Percentiles rank a stretch among this genome's conserved stretches.
These are phyloP conservation scores for Wickerhamomyces chambardii DNA, from an alignment of 805 yeast genomes.

Conservation along the genomic window DNA sequence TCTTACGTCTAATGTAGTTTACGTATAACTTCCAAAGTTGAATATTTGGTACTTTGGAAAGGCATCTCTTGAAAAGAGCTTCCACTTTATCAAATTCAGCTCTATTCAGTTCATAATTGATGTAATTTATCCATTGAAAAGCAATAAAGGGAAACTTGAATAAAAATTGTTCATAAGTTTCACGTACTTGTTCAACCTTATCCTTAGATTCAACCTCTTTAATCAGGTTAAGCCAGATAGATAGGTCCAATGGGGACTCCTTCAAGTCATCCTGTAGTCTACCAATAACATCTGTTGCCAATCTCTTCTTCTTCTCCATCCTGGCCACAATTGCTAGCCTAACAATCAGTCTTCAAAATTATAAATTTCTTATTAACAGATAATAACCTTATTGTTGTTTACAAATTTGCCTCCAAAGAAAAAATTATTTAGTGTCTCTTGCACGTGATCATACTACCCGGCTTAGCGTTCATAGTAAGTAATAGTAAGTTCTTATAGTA, in stretches of 20 bases:
- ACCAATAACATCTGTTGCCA: slow-evolving; percentile 41
- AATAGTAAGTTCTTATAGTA: too few species aligned
- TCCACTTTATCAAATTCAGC: slow-evolving; percentile 65
- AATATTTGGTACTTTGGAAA: slow-evolving; percentile 54
- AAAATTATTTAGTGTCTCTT: too few species aligned
- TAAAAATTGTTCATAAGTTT: slow-evolving; percentile 52
- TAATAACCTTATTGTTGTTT: too few species aligned
- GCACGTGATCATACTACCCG: too few species aligned
- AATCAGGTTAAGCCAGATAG: slow-evolving; percentile 49
- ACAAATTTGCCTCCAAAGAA: too few species aligned
- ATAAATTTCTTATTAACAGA: too few species aligned
- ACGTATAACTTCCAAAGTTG: slow-evolving; percentile 73
- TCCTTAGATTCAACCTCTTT: slow-evolving; percentile 40
- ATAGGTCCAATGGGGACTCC: slow-evolving; percentile 41
- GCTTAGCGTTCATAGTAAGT: too few species aligned
- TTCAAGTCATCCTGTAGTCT: slow-evolving; percentile 47
- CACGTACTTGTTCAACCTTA: slow-evolving; percentile 48
- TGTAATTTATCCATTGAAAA: slow-evolving; percentile 66
- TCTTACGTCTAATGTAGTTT: slow-evolving; percentile 60
- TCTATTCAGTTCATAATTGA: slow-evolving; percentile 51
- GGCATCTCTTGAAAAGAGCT: slow-evolving; percentile 51
- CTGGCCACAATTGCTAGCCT: too few species aligned
- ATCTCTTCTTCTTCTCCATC: slow-evolving; percentile 11
- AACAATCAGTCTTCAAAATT: too few species aligned
- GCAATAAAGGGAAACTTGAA: slow-evolving; percentile 60